Conservation (phyloP, 139 green algal genomes). For the Diplosphaera chodatii region DNA sequence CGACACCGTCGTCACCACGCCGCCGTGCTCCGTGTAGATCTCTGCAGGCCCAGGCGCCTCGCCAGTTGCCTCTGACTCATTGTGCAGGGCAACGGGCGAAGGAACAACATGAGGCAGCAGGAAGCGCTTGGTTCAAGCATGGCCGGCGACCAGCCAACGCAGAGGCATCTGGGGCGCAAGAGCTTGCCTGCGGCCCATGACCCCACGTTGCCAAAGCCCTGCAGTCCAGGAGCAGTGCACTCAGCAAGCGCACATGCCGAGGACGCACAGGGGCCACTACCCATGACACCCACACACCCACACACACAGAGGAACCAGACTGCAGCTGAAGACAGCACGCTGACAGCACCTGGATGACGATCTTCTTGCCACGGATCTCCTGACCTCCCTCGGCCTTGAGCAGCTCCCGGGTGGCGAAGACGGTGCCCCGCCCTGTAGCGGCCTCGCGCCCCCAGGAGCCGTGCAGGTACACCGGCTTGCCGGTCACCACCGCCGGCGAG, state of each 20-base stretch:
- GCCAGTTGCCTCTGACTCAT: no score
- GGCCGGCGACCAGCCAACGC: no score
- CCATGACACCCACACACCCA: no score
- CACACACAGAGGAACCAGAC: background rate
- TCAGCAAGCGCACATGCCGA: no score
- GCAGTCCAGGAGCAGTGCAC: background rate
- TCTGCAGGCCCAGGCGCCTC: slow-evolving; percentile 14
- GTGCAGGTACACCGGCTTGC: slow-evolving; percentile 76
- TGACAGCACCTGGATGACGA: slow-evolving; percentile 71
- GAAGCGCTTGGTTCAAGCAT: no score
- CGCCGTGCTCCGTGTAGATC: slow-evolving; percentile 66
- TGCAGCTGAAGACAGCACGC: background rate
- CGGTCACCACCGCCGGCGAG: slow-evolving; percentile 77
- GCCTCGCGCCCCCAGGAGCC: slow-evolving; percentile 59
- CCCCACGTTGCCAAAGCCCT: slow-evolving; percentile 91
- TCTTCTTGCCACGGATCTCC: slow-evolving; percentile 54
- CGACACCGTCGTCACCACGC: slow-evolving; percentile 69
- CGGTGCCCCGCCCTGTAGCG: slow-evolving; percentile 64
- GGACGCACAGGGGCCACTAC: no score
- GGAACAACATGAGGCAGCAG: no score
- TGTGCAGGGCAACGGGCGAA: no score
- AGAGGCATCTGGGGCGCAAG: no score
- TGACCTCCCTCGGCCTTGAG: slow-evolving; percentile 40
- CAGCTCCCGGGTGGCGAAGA: slow-evolving; percentile 66
- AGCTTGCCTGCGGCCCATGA: slow-evolving; percentile 29